These are phyloP conservation scores for Hericium coralloides DNA, from an alignment of 768 basidiomycete species.

Conservation along the genomic window DNA sequence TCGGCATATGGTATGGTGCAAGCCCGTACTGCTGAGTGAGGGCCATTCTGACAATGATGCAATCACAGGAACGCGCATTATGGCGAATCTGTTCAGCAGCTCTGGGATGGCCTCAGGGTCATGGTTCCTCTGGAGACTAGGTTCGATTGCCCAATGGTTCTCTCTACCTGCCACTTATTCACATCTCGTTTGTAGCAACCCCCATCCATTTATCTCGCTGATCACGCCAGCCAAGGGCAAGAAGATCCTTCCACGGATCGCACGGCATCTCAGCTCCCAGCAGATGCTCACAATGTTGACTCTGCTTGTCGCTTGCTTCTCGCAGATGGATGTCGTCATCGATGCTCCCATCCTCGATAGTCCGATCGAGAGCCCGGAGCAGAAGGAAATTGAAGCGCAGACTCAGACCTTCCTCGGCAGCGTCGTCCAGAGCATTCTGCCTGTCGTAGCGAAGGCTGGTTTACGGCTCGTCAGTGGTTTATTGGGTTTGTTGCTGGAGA, in stretches of 20 bases:
- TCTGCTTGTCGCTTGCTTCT: conserved; percentile 89
- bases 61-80: conserved; percentile 47
- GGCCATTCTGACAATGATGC: too few species aligned
- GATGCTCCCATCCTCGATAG: conserved; percentile 67
- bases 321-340: conserved; percentile 84
- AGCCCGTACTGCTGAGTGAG: neutral
- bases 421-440: conserved; percentile 80
- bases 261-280: conserved; percentile 69
- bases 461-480: conserved; percentile 81
- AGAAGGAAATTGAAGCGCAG: conserved; percentile 72
- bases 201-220: conserved; percentile 94
- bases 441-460: conserved; percentile 69
- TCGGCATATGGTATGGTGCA: conserved; percentile 33
- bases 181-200: conserved; percentile 43
- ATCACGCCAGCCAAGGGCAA: conserved; percentile 88
- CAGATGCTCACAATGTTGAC: conserved; percentile 85
- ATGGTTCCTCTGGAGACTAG: conserved; percentile 91
- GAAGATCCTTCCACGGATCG: conserved; percentile 79
- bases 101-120: conserved; percentile 82
- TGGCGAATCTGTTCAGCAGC: conserved; percentile 47
- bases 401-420: conserved; percentile 83
- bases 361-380: conserved; percentile 49
- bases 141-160: conserved; percentile 28
- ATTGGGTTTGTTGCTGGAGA: conserved; percentile 71
- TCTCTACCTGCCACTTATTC: neutral